Evolutionary conservation across 768 basidiomycete species (phyloP).

Genomic region (Udeniomyces megalosporus): DNA sequence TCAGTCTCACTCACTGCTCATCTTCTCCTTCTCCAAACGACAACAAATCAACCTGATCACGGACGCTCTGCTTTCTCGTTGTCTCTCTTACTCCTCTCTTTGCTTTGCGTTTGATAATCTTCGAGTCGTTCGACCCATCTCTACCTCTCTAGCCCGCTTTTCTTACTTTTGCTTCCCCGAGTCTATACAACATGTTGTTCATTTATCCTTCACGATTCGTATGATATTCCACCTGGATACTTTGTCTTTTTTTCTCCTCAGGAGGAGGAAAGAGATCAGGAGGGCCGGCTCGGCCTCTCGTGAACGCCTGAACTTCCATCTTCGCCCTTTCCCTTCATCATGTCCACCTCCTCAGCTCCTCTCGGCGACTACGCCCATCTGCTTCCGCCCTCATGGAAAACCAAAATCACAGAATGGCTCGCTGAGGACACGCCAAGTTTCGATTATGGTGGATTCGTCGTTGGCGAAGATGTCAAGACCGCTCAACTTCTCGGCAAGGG

Average conservation of each 20-base stretch:
- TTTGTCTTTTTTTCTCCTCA: too few relatives aligned
- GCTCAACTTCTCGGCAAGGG: conserved; percentile 88
- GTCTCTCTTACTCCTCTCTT: too few relatives aligned
- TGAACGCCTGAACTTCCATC: not conserved
- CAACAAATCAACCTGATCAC: too few relatives aligned
- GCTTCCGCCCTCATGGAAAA: conserved; percentile 86
- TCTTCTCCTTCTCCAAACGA: not conserved
- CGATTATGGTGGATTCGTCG: conserved; percentile 90
- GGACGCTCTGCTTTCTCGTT: too few relatives aligned
- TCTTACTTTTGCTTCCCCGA: too few relatives aligned
- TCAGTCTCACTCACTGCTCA: conserved; percentile 51
- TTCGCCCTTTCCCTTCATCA: not conserved
- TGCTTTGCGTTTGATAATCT: too few relatives aligned
- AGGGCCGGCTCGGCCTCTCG: not conserved
- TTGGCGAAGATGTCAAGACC: conserved; percentile 71
- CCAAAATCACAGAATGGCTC: conserved; percentile 64
- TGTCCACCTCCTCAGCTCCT: not conserved
- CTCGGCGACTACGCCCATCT: conserved; percentile 37
- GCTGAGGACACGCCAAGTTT: conserved; percentile 89
- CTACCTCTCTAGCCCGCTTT: too few relatives aligned
- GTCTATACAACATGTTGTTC: too few relatives aligned
- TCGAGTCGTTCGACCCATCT: too few relatives aligned
- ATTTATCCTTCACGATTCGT: too few relatives aligned
- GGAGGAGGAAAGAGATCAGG: too few relatives aligned
- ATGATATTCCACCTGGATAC: too few relatives aligned